Evolutionary conservation across 129 eudicot genomes (phyloP), one percentile per base, ranked within the genome.

Genomic region (Apium graveolens): DNA sequence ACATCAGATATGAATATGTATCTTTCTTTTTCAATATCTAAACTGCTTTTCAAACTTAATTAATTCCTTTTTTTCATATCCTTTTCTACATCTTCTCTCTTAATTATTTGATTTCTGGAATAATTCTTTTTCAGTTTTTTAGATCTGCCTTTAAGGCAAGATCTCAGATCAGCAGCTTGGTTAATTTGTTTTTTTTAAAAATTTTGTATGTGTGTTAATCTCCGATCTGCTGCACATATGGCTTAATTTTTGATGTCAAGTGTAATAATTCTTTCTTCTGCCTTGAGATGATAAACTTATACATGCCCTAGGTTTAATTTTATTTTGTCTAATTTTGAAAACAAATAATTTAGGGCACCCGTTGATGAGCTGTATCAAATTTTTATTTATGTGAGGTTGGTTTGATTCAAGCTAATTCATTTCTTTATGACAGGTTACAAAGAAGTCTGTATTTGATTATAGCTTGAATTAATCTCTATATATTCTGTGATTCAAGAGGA

Each of bases 1-100:
- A 18, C 45, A 70, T 70, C n/a, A 10, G 29, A 70, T 70, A 10
- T 70, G 46, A 66, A 31, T 66, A 37, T 73, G 18, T 44, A 11
- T 43, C 32, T 14, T 74, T 29, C 77, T 34, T 74, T 44, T 73
- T 73, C 32, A 73, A 70, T 21, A 41, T 42, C 16, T 73, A 16
- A 12, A 13, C 76, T 72, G 26, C 51, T 72, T 44, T 73, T 73
- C 37, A 11, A 42, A 73, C 38, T 74, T 74, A 43, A 74, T 74
- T 74, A 43, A 74, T 74, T 74, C 77, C 77, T 74, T 44, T 44
- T 42, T 1, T 74, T 74, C 14, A 13, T 27, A 26, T 70, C 20
- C 68, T 42, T 73, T 73, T 44, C 14, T 26, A 37, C 38, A 1
- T 35, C 37, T 73, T 71, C 16, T 39, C 26, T 72, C 8, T 43